A percentile compares a stretch with the other conserved stretches of the same genome.
Evolutionary conservation across 1,139 yeast species (phyloP).

Genomic region (Schwanniomyces etchellsii): DNA sequence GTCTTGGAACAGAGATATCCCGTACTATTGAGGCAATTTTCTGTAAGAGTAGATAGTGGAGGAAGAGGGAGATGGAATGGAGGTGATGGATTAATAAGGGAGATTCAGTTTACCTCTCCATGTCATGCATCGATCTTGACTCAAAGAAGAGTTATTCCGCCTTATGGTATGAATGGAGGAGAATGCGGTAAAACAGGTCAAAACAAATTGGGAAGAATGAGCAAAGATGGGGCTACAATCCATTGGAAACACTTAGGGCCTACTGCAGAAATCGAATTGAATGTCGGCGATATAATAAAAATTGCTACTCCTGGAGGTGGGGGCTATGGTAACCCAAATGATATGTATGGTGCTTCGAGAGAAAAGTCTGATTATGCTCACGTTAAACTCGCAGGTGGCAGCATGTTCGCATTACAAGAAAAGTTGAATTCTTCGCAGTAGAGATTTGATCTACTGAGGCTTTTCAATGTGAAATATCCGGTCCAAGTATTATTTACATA

Average conservation of each 20-base stretch:
- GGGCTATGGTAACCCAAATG: conserved; percentile 35
- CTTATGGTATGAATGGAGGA: conserved; percentile 19
- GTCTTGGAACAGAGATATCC: conserved; percentile 34
- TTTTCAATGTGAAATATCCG: too few relatives aligned
- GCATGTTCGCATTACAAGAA: too few relatives aligned
- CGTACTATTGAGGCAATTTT: conserved; percentile 23
- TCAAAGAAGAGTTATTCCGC: conserved; percentile 16
- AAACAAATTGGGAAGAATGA: conserved; percentile 46
- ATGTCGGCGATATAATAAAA: conserved; percentile 37
- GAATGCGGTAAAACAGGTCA: conserved; percentile 53
- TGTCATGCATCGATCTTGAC: conserved; percentile 16
- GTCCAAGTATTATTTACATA: too few relatives aligned
- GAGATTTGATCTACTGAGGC: too few relatives aligned
- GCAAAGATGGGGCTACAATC: conserved; percentile 16
- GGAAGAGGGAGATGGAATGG: conserved; percentile 35
- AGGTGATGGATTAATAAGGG: conserved; percentile 23
- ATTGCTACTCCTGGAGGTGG: conserved; percentile 54
- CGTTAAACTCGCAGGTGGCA: too few relatives aligned
- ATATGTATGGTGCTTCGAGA: conserved; percentile 14
- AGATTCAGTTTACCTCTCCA: conserved; percentile 10
- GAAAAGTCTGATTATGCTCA: too few relatives aligned
- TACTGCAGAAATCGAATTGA: conserved; percentile 15
- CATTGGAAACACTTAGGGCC: conserved; percentile 18
- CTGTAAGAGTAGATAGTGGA: conserved; percentile 26
- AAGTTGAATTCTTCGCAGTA: too few relatives aligned